These are phyloP conservation scores for Starmerella apis DNA, from an alignment of 805 yeast genomes.

Conservation along the genomic window DNA sequence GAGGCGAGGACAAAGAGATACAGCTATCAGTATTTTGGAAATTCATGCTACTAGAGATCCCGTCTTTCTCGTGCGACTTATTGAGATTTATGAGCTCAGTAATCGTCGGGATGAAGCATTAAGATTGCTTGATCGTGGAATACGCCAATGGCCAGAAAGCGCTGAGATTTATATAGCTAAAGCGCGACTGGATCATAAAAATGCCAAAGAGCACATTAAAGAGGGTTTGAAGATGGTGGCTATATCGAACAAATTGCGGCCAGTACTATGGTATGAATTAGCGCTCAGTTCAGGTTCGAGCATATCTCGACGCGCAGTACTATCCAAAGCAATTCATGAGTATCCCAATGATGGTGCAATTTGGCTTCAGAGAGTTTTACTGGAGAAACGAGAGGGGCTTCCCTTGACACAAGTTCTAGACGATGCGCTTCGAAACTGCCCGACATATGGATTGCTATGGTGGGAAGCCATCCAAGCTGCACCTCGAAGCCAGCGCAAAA, in stretches of 20 bases:
- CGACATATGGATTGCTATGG: constrained; percentile 58
- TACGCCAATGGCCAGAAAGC: constrained; percentile 7
- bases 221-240: background rate
- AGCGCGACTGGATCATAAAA: background rate
- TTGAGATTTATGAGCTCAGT: background rate
- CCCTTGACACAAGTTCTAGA: constrained; percentile 35
- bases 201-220: background rate
- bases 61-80: background rate
- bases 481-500: constrained; percentile 42
- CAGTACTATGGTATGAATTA: constrained; percentile 3
- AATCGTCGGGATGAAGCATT: background rate
- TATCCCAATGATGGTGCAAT: constrained; percentile 10
- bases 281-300: background rate
- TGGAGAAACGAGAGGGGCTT: constrained; percentile 3
- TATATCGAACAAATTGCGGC: background rate
- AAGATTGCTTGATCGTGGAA: background rate
- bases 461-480: constrained; percentile 41
- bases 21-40: background rate
- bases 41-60: background rate
- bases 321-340: constrained; percentile 9
- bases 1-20: background rate
- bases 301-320: constrained; percentile 14
- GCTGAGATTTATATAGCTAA: background rate
- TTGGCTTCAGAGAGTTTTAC: constrained; percentile 14
- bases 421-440: constrained; percentile 49